Conservation (phyloP, 2,329 filamentous ascomycete genomes). For the Pseudocercospora cruenta region DNA sequence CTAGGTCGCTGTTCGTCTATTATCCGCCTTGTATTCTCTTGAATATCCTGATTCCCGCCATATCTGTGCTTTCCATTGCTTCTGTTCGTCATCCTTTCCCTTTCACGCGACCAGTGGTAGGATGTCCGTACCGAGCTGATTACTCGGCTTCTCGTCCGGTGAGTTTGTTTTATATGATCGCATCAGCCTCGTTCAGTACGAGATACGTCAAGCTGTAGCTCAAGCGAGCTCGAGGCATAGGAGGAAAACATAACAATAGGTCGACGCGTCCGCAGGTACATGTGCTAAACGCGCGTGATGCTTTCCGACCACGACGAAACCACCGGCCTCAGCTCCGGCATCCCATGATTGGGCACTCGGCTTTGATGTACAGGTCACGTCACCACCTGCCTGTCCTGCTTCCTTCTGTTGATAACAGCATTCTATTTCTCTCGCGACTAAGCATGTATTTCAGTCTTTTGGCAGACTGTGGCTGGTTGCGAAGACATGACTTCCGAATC, state of each 20-base stretch:
- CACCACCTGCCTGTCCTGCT: background rate
- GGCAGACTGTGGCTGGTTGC: background rate
- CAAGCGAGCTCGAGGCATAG: background rate
- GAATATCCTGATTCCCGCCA: background rate
- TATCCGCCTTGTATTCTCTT: background rate
- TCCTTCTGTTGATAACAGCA: background rate
- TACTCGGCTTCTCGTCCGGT: background rate
- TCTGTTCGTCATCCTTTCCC: background rate
- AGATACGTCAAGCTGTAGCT: background rate
- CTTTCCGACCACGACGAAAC: background rate
- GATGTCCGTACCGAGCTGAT: background rate
- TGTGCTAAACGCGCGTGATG: background rate
- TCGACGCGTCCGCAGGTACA: background rate
- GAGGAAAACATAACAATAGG: background rate
- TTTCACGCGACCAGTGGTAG: background rate
- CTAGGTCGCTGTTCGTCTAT: background rate
- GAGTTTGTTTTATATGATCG: background rate
- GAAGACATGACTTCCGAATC: background rate
- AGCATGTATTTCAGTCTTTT: background rate
- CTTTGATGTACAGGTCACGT: background rate
- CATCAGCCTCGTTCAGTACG: too few species aligned
- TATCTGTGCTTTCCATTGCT: background rate
- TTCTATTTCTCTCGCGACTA: background rate
- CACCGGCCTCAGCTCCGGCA: background rate
- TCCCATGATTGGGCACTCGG: background rate